These are phyloP conservation scores for Psilocybe sp. DNA, from an alignment of 768 basidiomycete genomes.

Conservation along the genomic window DNA sequence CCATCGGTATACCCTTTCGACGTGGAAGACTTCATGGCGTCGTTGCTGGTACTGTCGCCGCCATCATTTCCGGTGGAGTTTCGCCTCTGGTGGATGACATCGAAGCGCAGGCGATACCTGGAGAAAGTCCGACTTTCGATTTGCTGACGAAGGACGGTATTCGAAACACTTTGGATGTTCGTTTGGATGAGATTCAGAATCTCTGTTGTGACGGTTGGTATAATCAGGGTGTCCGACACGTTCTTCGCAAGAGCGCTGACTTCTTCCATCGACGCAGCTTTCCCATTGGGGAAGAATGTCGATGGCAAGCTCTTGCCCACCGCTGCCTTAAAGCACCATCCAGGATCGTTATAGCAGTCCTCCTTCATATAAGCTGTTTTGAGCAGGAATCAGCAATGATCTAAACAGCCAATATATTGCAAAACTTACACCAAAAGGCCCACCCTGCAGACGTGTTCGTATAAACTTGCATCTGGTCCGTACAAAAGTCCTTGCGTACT, in stretches of 20 bases:
- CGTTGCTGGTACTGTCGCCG: slow-evolving; percentile 3
- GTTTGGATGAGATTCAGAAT: slow-evolving; percentile 8
- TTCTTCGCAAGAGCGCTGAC: slow-evolving; percentile 5
- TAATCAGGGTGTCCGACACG: slow-evolving; percentile 10
- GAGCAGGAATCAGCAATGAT: background rate
- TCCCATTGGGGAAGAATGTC: slow-evolving; percentile 53
- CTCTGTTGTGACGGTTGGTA: slow-evolving; percentile 9
- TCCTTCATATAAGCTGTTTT: slow-evolving; percentile 58
- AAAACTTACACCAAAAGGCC: slow-evolving; percentile 63
- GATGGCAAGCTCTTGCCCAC: slow-evolving; percentile 55
- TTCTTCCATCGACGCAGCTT: slow-evolving; percentile 4
- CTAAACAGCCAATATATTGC: background rate
- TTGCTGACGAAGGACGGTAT: background rate
- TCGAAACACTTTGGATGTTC: background rate
- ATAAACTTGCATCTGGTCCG: slow-evolving; percentile 58
- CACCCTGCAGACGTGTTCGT: slow-evolving; percentile 56
- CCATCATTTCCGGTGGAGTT: slow-evolving; percentile 7
- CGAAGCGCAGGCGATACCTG: slow-evolving; percentile 20
- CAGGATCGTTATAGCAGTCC: slow-evolving; percentile 51
- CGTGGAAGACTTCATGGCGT: slow-evolving; percentile 13
- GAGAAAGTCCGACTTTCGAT: background rate
- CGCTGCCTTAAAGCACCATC: slow-evolving; percentile 68
- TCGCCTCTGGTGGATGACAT: slow-evolving; percentile 15
- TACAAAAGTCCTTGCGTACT: slow-evolving; percentile 52
- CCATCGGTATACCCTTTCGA: slow-evolving; percentile 59